Base-by-base conservation (phyloP, 2,329 filamentous ascomycete genomes). In the Botryotinia globosa region DNA sequence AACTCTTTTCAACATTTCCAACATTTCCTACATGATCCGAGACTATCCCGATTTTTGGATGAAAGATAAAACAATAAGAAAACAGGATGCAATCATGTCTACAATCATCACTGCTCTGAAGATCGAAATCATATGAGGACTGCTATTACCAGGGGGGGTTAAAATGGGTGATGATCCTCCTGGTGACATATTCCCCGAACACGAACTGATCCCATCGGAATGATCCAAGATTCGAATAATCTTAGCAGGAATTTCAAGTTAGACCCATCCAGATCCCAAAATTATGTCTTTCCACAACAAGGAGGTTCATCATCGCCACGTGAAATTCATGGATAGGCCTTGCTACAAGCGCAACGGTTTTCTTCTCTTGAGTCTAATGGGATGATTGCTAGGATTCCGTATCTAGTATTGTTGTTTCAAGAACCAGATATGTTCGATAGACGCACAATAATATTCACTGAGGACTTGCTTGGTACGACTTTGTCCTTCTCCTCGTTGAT, bases 311-410 rank as follows among this genome's bases (percentile, higher is more conserved):
- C 54, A 34, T 68, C 44, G 71, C 71, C 71, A 72, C 71, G 71
- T 54, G 71, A 62, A 32, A 69, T 14, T 42, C 71, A 72, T 72
- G 71, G 71, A 72, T 72, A 61, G 42, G 64, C 54, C 71, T 69
- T 72, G 64, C 32, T 72, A n/a, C 14, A 66, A 66, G 29, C 32
- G 29, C 54, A 72, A 72, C 71, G 71, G 71, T 42, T 72, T 72
- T 72, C 29, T 68, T 61, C 64, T 59, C 51, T n/a, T 14, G 48
- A 54, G 12, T n/a, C 48, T 51, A 25, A 54, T 48, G n/a, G 44
- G 37, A 42, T 58, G 5, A 25, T 58, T 65, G 25, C 44, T 34
- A 39, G 58, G 22, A 64, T 48, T 39, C n/a, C 25, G 10, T 8
- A 7, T 44, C 37, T 37, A 64, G 25, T 56, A 37, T 12, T 45